Conservation (phyloP, 2,329 filamentous ascomycete genomes). For the Colletotrichum costaricense region DNA sequence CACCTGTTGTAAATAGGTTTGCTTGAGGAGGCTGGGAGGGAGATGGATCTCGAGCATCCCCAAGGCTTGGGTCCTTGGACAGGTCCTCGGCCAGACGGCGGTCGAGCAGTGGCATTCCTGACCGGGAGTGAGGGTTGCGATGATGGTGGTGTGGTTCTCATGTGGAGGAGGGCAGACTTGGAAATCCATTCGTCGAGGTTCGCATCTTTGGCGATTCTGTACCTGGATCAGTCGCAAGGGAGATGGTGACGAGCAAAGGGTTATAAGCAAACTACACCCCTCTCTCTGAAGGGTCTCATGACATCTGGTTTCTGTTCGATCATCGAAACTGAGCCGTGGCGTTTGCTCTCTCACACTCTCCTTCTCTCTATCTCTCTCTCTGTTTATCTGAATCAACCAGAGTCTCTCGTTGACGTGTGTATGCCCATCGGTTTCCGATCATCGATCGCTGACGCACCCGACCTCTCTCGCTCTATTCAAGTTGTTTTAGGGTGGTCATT, state of each 20-base stretch:
- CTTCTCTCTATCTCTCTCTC: not conserved
- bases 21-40: conserved; percentile 6
- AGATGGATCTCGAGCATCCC: not conserved
- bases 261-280: conserved; percentile 21
- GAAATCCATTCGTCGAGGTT: not conserved
- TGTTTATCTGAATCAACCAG: not conserved
- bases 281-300: not conserved
- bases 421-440: not conserved
- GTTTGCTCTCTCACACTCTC: not conserved
- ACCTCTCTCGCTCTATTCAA: not conserved
- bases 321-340: not conserved
- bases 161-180: not conserved
- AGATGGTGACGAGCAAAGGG: not conserved
- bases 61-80: not conserved
- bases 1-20: not conserved
- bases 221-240: conserved; percentile 26
- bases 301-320: not conserved
- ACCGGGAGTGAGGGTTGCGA: not conserved
- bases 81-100: not conserved
- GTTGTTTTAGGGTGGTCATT: not conserved
- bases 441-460: not conserved
- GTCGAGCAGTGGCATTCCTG: conserved; percentile 13
- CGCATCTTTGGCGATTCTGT: conserved; percentile 3
- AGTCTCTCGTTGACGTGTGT: conserved; percentile 19
- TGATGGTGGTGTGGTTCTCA: conserved; percentile 7